A percentile compares a stretch with the other conserved stretches of the same genome.
Conservation (phyloP, 805 yeast genomes). For the Candida suzukii region DNA sequence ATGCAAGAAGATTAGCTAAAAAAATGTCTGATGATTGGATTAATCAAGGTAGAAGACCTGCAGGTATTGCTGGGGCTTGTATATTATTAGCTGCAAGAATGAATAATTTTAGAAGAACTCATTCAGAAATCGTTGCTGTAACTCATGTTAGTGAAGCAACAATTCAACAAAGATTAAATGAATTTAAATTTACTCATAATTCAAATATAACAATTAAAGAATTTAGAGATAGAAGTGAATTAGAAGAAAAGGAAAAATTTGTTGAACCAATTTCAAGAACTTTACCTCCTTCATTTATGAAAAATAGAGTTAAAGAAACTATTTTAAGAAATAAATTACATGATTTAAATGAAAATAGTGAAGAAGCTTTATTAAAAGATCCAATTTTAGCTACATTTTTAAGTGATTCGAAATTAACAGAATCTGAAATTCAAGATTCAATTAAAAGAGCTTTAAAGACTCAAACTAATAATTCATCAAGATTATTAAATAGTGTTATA, state of each 20-base stretch:
- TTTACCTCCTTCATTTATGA: slow-evolving; percentile 78
- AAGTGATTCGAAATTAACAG: slow-evolving; percentile 37
- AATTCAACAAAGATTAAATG: slow-evolving; percentile 81
- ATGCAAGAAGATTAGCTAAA: slow-evolving; percentile 80
- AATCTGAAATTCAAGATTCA: slow-evolving; percentile 33
- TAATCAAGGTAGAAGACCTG: slow-evolving; percentile 94
- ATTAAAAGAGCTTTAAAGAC: slow-evolving; percentile 23
- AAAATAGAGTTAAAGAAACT: slow-evolving; percentile 47
- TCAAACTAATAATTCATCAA: slow-evolving; percentile 16
- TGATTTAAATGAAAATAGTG: slow-evolving; percentile 23
- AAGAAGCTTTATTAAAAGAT: slow-evolving; percentile 32
- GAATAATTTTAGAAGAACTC: slow-evolving; percentile 90
- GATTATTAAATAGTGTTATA: slow-evolving; percentile 10
- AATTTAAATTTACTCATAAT: slow-evolving; percentile 72
- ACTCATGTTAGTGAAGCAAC: slow-evolving; percentile 96
- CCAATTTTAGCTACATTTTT: slow-evolving; percentile 37
- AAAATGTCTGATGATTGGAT: slow-evolving; percentile 96
- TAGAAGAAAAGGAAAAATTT: slow-evolving; percentile 22
- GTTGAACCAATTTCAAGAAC: slow-evolving; percentile 27
- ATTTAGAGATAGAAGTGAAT: slow-evolving; percentile 43
- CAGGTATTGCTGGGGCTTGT: slow-evolving; percentile 98
- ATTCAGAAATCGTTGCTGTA: slow-evolving; percentile 88
- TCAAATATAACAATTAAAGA: slow-evolving; percentile 66
- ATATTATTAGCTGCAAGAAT: slow-evolving; percentile 88
- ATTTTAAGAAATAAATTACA: slow-evolving; percentile 18